Evolutionary conservation across 495 filamentous ascomycete genomes (phyloP), one percentile per base, ranked within the genome.

Genomic region (Hypoxylon crocopeplum): DNA sequence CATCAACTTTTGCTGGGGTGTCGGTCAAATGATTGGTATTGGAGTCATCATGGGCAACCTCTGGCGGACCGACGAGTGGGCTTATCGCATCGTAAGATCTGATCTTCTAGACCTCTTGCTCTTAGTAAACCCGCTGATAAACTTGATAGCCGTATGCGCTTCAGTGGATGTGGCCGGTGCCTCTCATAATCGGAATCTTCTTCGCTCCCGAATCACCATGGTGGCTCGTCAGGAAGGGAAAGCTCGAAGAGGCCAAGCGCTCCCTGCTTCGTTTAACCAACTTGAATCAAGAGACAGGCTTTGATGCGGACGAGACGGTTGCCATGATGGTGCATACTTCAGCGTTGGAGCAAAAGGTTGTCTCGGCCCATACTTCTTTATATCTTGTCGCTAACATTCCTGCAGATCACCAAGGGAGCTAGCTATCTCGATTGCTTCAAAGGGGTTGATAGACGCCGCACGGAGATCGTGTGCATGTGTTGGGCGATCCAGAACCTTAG

Each of bases 111-210:
- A 27, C 19, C 13, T 54, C 24, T 44, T 6, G 17, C 58, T 32
- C 15, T 15, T 7, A 12, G 12, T 8, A 25, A 7, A n/a, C 7
- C 25, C 8, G 25, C 60, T 70, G 20, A 68, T 22, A 34, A 12
- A 8, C 3, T n/a, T 40, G 37, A 62, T 55, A 86, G 67, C 68
- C 86, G 0, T 92, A 90, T 57, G 85, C 84, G 2, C 68, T 92
- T 6, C 90, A 94, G 72, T 94, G 90, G 90, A 88, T 94, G 81
- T 94, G 89, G 88, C 89, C 90, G 0, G 66, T 88, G 3, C 89
- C 89, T 2, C 77, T 94, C 5, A 82, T 88, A 48, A 77, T 91
- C 54, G 88, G 86, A 19, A 86, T 91, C 51, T 78, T 75, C 42
- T 81, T 90, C 17, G 88, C 88, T 0, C 90, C 90, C 2, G 90